Conservation (phyloP, 495 filamentous ascomycete genomes). For the Gamarada debralockiae region DNA sequence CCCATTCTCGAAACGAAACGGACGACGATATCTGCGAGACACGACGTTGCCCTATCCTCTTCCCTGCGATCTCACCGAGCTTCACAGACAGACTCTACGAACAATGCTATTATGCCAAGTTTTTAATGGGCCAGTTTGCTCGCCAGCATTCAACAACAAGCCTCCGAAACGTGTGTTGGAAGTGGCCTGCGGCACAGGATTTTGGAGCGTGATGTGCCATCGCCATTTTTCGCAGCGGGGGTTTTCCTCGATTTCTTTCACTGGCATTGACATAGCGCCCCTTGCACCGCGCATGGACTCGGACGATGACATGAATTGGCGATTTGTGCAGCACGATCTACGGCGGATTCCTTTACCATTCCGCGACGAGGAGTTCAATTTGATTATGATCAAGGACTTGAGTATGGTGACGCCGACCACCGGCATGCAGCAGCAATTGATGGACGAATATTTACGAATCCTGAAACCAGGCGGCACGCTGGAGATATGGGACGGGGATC, state of each 20-base stretch:
- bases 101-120: slow-evolving; percentile 78
- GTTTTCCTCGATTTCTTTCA: slow-evolving; percentile 60
- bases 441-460: slow-evolving; percentile 75
- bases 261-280: slow-evolving; percentile 78
- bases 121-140: slow-evolving; percentile 75
- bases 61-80: slow-evolving; percentile 82
- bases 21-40: slow-evolving; percentile 79
- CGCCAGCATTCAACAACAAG: slow-evolving; percentile 55
- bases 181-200: slow-evolving; percentile 80
- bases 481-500: slow-evolving; percentile 86
- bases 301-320: slow-evolving; percentile 73
- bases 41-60: slow-evolving; percentile 72
- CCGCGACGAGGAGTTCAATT: slow-evolving; percentile 77
- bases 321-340: slow-evolving; percentile 83
- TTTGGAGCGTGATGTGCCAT: slow-evolving; percentile 87
- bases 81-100: slow-evolving; percentile 82
- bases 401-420: slow-evolving; percentile 61
- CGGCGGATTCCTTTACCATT: slow-evolving; percentile 75
- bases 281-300: slow-evolving; percentile 64
- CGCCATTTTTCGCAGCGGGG: slow-evolving; percentile 65
- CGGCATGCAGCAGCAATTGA: slow-evolving; percentile 54
- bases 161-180: slow-evolving; percentile 80
- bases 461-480: slow-evolving; percentile 74
- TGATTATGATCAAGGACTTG: slow-evolving; percentile 87
- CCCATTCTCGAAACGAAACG: slow-evolving; percentile 69